phyloP scores from a whole-genome alignment of 495 filamentous ascomycete genomes.

The Paragyromitra xinjiangensis region DNA sequence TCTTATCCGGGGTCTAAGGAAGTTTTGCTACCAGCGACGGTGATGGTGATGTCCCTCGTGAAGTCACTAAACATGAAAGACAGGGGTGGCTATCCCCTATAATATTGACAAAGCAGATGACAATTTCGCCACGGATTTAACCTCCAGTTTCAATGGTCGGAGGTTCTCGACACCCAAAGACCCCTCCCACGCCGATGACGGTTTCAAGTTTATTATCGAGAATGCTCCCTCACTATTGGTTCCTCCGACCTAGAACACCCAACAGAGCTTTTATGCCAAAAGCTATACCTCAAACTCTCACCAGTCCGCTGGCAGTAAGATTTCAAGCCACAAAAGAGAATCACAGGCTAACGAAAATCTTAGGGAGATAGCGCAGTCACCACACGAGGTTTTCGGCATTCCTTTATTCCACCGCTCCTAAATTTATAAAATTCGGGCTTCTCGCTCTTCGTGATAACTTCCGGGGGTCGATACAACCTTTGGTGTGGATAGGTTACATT shows the following conservation, averaged over 20 bases:
- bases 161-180: constrained; percentile 88
- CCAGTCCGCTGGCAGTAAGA: constrained; percentile 85
- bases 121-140: neutral
- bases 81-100: constrained; percentile 87
- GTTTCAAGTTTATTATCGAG: constrained; percentile 95
- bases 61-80: constrained; percentile 97
- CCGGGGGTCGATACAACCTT: neutral
- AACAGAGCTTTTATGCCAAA: constrained; percentile 94
- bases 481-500: neutral
- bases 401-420: no score
- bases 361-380: constrained; percentile 94
- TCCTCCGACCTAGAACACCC: constrained; percentile 96
- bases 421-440: neutral
- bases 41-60: constrained; percentile 94
- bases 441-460: neutral
- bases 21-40: constrained; percentile 97
- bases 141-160: constrained; percentile 67
- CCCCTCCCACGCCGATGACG: constrained; percentile 89
- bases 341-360: neutral
- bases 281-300: constrained; percentile 96
- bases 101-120: constrained; percentile 89
- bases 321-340: constrained; percentile 67
- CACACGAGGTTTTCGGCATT: constrained; percentile 94
- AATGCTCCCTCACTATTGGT: constrained; percentile 98
- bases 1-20: constrained; percentile 95